phyloP scores from a whole-genome alignment of 2,329 filamentous ascomycete genomes.

The Canariomyces notabilis region DNA sequence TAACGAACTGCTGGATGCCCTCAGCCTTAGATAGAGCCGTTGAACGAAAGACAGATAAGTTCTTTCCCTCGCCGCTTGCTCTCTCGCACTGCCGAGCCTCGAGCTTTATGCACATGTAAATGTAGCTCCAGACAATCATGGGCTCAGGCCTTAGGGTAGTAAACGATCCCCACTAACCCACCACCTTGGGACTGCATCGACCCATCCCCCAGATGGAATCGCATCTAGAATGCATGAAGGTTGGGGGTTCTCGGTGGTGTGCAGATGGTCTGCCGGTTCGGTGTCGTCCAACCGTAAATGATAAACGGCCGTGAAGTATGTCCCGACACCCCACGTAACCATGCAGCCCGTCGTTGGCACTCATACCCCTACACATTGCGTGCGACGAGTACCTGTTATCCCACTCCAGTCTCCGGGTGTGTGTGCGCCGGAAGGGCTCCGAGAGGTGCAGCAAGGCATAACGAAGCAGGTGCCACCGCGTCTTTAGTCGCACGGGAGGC shows the following conservation, averaged over 20 bases:
- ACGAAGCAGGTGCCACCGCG: background rate
- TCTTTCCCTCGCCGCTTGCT: background rate
- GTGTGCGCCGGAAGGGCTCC: background rate
- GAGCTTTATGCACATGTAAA: background rate
- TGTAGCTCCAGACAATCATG: background rate
- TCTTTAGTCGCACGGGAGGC: background rate
- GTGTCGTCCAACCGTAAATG: background rate
- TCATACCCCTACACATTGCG: background rate
- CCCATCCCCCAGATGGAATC: background rate
- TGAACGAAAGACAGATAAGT: background rate
- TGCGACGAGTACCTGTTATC: background rate
- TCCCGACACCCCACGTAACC: background rate
- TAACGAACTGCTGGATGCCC: no score
- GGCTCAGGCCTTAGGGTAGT: background rate
- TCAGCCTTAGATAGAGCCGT: background rate
- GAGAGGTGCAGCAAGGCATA: background rate
- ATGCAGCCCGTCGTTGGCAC: background rate
- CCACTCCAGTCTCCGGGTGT: no score
- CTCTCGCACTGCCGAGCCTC: background rate
- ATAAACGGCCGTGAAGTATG: background rate
- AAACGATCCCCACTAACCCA: background rate
- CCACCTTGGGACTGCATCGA: background rate
- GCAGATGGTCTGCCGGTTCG: background rate
- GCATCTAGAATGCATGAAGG: slow-evolving; percentile 6
- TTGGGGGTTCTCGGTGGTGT: background rate